These are phyloP conservation scores for Trichoderma arundinaceum DNA, from an alignment of 2,329 filamentous ascomycete species.

Conservation along the genomic window DNA sequence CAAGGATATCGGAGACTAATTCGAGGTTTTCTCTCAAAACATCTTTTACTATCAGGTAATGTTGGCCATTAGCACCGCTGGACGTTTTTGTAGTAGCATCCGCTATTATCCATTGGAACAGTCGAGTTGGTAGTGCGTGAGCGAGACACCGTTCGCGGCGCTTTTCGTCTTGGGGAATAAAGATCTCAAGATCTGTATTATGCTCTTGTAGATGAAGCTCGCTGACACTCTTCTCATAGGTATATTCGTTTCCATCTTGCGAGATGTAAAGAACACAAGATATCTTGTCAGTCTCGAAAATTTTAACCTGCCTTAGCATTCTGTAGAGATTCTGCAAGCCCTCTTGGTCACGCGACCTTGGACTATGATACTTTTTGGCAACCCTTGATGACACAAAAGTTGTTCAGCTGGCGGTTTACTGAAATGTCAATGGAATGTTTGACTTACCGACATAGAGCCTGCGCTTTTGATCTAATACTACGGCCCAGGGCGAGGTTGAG, in stretches of 20 bases:
- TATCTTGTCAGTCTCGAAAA: background rate
- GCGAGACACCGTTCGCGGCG: background rate
- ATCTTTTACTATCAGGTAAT: background rate
- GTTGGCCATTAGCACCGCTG: background rate
- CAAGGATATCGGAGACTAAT: background rate
- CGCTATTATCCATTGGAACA: background rate
- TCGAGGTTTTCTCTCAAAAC: background rate
- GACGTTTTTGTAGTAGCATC: slow-evolving; percentile 35
- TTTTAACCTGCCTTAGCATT: background rate
- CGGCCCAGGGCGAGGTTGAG: background rate
- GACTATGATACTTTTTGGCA: background rate
- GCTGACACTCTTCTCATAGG: background rate
- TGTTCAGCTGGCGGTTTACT: background rate
- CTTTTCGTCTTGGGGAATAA: background rate
- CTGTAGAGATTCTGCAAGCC: background rate
- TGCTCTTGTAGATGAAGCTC: background rate
- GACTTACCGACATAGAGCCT: background rate
- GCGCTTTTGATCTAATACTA: background rate
- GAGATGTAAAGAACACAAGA: background rate
- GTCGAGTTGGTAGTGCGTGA: background rate
- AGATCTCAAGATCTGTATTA: background rate
- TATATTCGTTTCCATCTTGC: background rate
- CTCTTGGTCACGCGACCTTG: background rate
- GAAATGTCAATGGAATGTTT: background rate
- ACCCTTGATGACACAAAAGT: background rate